Conservation (phyloP, 352 stramenopile genomes). For the Thraustochytrium striatum region DNA sequence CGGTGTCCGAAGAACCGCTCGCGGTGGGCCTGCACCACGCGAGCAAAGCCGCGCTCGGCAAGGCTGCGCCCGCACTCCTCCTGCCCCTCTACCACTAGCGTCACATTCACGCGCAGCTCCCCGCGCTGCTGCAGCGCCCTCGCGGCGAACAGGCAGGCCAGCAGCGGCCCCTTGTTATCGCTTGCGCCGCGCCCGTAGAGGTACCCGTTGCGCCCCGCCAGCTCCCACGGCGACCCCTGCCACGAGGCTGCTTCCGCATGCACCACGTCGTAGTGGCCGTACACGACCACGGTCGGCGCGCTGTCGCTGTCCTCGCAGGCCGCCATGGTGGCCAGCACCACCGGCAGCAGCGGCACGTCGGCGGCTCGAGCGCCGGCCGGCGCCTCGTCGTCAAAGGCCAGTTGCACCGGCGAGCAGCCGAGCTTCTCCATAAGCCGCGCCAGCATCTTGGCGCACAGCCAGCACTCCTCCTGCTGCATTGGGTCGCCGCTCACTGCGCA, state of each 20-base stretch:
- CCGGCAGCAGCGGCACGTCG: neutral
- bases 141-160: conserved; percentile 54
- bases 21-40: neutral
- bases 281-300: conserved; percentile 33
- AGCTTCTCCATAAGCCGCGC: conserved; percentile 44
- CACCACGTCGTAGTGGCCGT: conserved; percentile 57
- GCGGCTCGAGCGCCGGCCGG: too few relatives aligned
- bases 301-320: neutral
- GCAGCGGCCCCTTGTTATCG: conserved; percentile 58
- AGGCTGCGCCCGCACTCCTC: conserved; percentile 45
- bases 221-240: conserved; percentile 53
- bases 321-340: conserved; percentile 39
- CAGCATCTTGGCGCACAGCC: conserved; percentile 43
- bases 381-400: conserved; percentile 34
- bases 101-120: conserved; percentile 36
- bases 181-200: conserved; percentile 57
- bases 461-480: conserved; percentile 45
- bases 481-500: conserved; percentile 33
- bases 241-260: conserved; percentile 32
- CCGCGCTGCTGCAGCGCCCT: neutral
- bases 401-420: conserved; percentile 25
- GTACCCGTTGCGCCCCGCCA: conserved; percentile 54
- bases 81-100: conserved; percentile 52
- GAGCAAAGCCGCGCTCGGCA: neutral
- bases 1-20: neutral